Evolutionary conservation across 192 early-diverging fungal genomes (phyloP), one percentile per base, ranked within the genome.

Genomic region (Backusella morwellensis): DNA sequence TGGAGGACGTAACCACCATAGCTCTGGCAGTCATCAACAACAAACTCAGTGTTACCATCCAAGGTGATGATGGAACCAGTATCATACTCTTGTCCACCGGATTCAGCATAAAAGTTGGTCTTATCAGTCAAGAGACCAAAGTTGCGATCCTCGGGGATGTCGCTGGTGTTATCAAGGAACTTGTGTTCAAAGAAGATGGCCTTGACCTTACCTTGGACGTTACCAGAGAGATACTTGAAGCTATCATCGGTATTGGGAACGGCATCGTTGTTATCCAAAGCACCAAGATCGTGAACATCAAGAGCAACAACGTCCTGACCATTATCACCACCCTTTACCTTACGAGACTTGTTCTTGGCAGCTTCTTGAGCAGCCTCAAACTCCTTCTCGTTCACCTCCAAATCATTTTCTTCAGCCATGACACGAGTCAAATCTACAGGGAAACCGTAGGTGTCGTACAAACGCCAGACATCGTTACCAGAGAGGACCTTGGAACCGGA

Each of bases 391-490:
- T 99, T 92, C 7, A 99, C 92, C 17, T 73, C 73, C 66, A 98
- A 83, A 11, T 93, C 95, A 80, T 91, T 92, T 82, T 99, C 98
- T 85, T 99, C 96, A n/a, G 98, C 97, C 97, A 99, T 98, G 68
- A 99, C 82, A 63, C 95, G 93, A 12, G 98, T 99, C 66, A 99
- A 88, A 82, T 99, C 98, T 1, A 97, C 95, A 5, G 98, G 98
- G 91, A 99, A 99, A 36, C 98, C 98, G 81, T 96, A 99, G 15
- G 98, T 99, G 79, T 98, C 98, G 76, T 99, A 99, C 81, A 99
- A 83, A n/a, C 95, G 90, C 97, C 97, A 99, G 11, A 95, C 98
- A 83, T 96, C 95, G 54, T 88, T 89, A 38, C 98, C 98, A 26
- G 92, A 90, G 38, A 99, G 88, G 15, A 86, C 81, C 5, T 67